phyloP scores from a whole-genome alignment of 768 basidiomycete genomes.

The Tylopilus rubrobrunneus region DNA sequence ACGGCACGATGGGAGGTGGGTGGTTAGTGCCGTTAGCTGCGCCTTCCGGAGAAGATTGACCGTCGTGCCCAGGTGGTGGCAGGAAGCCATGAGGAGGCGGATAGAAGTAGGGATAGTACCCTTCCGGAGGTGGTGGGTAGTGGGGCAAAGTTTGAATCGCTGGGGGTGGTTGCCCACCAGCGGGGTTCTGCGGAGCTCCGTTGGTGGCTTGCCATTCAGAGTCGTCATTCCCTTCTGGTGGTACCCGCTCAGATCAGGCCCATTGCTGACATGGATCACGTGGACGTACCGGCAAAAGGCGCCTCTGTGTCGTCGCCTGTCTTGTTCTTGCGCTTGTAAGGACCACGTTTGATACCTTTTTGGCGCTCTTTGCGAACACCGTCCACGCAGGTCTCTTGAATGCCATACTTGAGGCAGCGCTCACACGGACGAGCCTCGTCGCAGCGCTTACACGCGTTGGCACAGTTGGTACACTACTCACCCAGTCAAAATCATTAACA shows the following conservation, averaged over 20 bases:
- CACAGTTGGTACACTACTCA: slow-evolving; percentile 52
- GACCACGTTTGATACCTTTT: slow-evolving; percentile 55
- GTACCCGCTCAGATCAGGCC: slow-evolving; percentile 14
- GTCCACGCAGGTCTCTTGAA: slow-evolving; percentile 53
- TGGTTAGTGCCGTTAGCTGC: slow-evolving; percentile 27
- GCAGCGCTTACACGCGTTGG: slow-evolving; percentile 54
- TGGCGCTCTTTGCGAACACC: slow-evolving; percentile 64
- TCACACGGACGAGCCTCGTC: slow-evolving; percentile 60
- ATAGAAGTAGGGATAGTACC: slow-evolving; percentile 43
- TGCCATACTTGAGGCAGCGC: slow-evolving; percentile 60
- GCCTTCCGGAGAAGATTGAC: slow-evolving; percentile 31
- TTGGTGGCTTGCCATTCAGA: slow-evolving; percentile 31
- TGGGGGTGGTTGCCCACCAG: slow-evolving; percentile 21
- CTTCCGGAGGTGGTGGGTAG: slow-evolving; percentile 38
- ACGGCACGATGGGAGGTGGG: slow-evolving; percentile 31
- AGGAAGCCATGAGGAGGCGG: slow-evolving; percentile 40
- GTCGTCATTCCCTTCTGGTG: slow-evolving; percentile 24
- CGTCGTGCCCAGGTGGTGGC: slow-evolving; percentile 35
- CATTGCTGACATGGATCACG: slow-evolving; percentile 2
- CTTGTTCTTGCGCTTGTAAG: slow-evolving; percentile 53
- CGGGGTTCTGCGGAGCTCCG: slow-evolving; percentile 16
- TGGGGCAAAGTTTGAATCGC: slow-evolving; percentile 25
- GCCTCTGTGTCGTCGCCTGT: slow-evolving; percentile 16
- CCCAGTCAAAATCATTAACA: slow-evolving; percentile 1
- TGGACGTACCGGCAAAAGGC: slow-evolving; percentile 20